Base-by-base conservation (phyloP, 179 eudicot genomes). In the Heliamphora pulchella region DNA sequence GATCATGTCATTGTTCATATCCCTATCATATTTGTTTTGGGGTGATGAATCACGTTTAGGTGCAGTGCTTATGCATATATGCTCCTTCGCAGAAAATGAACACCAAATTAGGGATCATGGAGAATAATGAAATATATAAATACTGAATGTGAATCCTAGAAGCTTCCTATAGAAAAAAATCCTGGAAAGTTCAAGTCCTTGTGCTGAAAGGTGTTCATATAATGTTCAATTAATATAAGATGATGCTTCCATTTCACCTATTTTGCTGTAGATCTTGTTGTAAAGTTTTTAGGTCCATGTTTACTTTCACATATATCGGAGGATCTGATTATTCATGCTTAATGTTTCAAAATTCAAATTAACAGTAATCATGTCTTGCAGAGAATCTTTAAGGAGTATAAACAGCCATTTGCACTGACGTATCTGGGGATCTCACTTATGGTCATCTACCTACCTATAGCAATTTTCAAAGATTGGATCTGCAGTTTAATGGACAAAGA, bases 331-430 rank as follows among this genome's bases (percentile, higher is more conserved):
- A 65, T 71, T 46, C 7, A 15, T 65, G 73, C 50, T 78, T 57
- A 80, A 43, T 9, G 53, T 66, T 15, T 68, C 13, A 15, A 53
- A 18, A 10, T 80, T 41, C 10, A 11, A 51, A 3, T 74, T 74
- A 66, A 80, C 55, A 17, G 54, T 80, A 5, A 46, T 58, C n/a
- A 54, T 65, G 64, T 63, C 62, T 55, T 86, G 87, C 94, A 91
- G 94, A 86, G 85, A 80, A 88, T 91, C 55, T 91, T 91, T 78
- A 66, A 78, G 71, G 87, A 89, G 79, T 91, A 89, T 79, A 79
- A 82, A 58, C 94, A 91, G 41, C 94, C 94, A 78, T 91, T 89
- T 84, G 91, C 89, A 41, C 73, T 91, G 53, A 87, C 94, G 14
- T 89, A 89, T 74, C 77, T 91, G 76, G 92, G 94, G 20, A 81